Conservation (phyloP, 129 eudicot species). For the Chrysanthemum lavandulifolium region DNA sequence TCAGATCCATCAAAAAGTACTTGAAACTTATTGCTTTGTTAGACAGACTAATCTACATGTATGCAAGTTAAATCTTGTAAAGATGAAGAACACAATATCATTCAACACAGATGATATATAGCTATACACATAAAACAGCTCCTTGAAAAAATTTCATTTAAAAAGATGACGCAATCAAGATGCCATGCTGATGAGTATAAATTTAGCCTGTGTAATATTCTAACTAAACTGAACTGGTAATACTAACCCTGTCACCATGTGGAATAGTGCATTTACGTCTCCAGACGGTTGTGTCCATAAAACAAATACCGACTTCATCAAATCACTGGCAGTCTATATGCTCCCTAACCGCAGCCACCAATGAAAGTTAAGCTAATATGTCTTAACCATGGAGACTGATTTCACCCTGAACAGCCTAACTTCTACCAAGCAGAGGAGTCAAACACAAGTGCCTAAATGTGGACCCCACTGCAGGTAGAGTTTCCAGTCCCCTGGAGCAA, state of each 20-base stretch:
- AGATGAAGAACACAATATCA: not conserved
- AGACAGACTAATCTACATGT: not conserved
- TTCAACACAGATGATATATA: not conserved
- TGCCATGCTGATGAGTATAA: not conserved
- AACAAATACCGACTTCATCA: no score
- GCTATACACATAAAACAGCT: not conserved
- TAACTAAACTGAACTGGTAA: not conserved
- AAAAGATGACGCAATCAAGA: not conserved
- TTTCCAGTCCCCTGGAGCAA: no score
- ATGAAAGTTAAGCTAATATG: no score
- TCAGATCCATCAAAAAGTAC: conserved; percentile 1
- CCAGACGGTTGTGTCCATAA: not conserved
- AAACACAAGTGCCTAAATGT: no score
- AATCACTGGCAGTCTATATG: no score
- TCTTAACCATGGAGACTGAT: no score
- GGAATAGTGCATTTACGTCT: not conserved
- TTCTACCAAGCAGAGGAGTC: no score
- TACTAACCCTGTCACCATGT: not conserved
- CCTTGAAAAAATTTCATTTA: not conserved
- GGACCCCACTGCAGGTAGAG: no score
- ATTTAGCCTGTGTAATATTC: no score
- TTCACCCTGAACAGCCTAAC: no score
- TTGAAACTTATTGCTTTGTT: not conserved
- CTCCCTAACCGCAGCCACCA: no score
- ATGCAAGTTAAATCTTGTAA: not conserved